Evolutionary conservation across 805 yeast genomes (phyloP), one percentile per base, ranked within the genome.

Genomic region (Candida berthetii): DNA sequence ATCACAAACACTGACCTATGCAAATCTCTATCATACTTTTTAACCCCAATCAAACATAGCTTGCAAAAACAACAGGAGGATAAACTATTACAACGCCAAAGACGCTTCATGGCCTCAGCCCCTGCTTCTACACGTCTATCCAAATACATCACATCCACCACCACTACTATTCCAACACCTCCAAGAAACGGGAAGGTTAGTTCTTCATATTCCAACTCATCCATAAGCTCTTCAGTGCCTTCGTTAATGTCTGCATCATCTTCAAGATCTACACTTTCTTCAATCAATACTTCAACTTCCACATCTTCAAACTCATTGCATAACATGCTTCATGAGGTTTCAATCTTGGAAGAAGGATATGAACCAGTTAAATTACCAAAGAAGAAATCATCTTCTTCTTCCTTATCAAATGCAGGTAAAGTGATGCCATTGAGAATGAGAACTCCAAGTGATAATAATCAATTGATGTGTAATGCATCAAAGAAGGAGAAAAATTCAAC

Each of bases 1-100:
- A 80, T 93, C 38, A 65, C 77, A 25, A 80, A 80, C 49, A 72
- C 74, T 28, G 98, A 91, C 51, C 73, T 91, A 44, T 68, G 79
- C 43, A 62, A 69, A 38, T 82, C 82, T 20, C 71, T 90, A 41
- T 78, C 82, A 38, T 89, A 89, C 24, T 87, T 91, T 66, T 66
- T 91, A 42, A 66, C 71, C 15, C 85, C 88, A 35, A 86, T 90
- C 61, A 86, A 84, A 65, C 64, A 51, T 7, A 49, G 54, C 28
- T 36, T 57, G 13, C 40, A 48, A 47, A 42, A 44, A 22, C 42
- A 50, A 27, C 49, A 50, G 29, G 55, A 50, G 38, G 54, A 57
- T n/a, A 46, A 52, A 36, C 45, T 60, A 31, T 41, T 54, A 11
- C 45, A 48, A 28, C 49, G 54, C 36, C 60, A 55, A 47, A 42